phyloP scores from a whole-genome alignment of 2,329 filamentous ascomycete species.

The Lecanosticta acicola region DNA sequence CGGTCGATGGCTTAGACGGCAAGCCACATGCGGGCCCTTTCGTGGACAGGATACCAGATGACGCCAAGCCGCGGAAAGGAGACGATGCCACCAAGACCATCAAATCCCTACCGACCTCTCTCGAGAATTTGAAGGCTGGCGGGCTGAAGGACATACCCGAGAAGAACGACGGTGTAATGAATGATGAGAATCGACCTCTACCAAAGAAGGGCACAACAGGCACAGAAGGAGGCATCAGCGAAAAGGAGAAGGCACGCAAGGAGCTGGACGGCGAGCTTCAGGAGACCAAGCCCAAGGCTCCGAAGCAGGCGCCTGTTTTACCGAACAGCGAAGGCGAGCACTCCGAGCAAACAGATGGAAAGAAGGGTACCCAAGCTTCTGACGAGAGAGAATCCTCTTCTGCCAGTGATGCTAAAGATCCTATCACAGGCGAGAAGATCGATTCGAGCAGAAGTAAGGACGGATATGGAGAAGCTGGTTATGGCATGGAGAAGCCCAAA shows the following conservation, averaged over 20 bases:
- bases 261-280: slow-evolving; percentile 53
- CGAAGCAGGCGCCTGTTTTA: slow-evolving; percentile 77
- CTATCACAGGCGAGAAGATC: slow-evolving; percentile 17
- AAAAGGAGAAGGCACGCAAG: slow-evolving; percentile 73
- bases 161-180: slow-evolving; percentile 78
- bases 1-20: slow-evolving; percentile 87
- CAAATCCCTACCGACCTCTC: slow-evolving; percentile 32
- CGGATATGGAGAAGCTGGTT: slow-evolving; percentile 23
- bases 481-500: slow-evolving; percentile 38
- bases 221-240: slow-evolving; percentile 81
- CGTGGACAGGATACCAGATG: slow-evolving; percentile 49
- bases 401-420: slow-evolving; percentile 33
- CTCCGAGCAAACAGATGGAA: slow-evolving; percentile 36
- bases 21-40: slow-evolving; percentile 85
- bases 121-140: slow-evolving; percentile 34
- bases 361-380: slow-evolving; percentile 28
- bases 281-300: slow-evolving; percentile 72
- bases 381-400: slow-evolving; percentile 28
- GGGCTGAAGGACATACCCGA: slow-evolving; percentile 43
- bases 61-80: slow-evolving; percentile 21
- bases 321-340: slow-evolving; percentile 76
- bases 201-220: slow-evolving; percentile 84
- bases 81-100: slow-evolving; percentile 25
- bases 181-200: slow-evolving; percentile 68
- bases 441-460: slow-evolving; percentile 28